Conservation (phyloP, 371 early-diverging fungal species). For the Chytridium lagenaria region DNA sequence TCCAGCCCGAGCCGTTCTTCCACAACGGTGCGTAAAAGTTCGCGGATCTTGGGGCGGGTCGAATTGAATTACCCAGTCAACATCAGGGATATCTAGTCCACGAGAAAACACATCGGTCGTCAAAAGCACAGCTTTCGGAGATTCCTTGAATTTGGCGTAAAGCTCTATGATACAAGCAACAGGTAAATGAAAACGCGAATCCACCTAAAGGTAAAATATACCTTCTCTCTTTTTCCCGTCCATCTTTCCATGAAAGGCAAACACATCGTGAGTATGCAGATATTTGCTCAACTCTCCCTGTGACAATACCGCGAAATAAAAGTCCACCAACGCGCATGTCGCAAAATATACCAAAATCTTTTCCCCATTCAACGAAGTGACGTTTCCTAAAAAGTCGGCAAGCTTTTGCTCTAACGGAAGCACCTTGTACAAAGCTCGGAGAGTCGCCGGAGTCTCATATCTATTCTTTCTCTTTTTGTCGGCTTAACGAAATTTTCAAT, state of each 20-base stretch:
- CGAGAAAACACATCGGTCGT: conserved; percentile 99
- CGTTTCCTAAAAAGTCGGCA: conserved; percentile 69
- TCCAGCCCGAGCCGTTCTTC: conserved; percentile 95
- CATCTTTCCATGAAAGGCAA: conserved; percentile 94
- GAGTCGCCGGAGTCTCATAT: conserved; percentile 42
- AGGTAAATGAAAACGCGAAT: not conserved
- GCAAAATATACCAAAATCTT: conserved; percentile 94
- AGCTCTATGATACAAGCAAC: conserved; percentile 27
- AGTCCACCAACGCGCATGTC: conserved; percentile 94
- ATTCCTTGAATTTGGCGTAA: conserved; percentile 44
- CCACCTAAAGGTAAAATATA: not conserved
- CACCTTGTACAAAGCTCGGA: conserved; percentile 79
- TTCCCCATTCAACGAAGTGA: conserved; percentile 63
- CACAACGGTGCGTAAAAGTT: conserved; percentile 97
- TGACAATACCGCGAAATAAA: conserved; percentile 43
- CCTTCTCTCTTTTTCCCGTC: conserved; percentile 77
- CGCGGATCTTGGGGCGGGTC: conserved; percentile 97
- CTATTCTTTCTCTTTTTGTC: conserved; percentile 41
- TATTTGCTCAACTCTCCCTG: not conserved
- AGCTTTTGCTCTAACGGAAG: conserved; percentile 81
- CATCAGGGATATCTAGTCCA: conserved; percentile 97
- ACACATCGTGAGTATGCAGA: conserved; percentile 44
- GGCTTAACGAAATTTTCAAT: conserved; percentile 85
- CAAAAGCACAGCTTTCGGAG: conserved; percentile 69
- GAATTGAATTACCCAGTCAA: conserved; percentile 95